Conservation (phyloP, 768 basidiomycete genomes). For the Mrakia gelida region DNA sequence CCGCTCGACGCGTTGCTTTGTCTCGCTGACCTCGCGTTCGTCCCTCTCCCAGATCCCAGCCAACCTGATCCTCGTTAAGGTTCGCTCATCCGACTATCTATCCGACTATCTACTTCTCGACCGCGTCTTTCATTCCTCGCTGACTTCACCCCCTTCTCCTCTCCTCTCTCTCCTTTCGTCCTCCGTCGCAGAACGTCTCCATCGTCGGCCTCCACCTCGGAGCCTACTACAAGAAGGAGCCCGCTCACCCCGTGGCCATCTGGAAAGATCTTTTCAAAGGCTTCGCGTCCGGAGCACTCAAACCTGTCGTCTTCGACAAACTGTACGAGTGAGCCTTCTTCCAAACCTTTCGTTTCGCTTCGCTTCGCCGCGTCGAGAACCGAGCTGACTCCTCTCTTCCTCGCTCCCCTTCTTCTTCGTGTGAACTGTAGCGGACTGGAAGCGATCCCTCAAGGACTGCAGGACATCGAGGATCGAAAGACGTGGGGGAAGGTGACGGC, state of each 20-base stretch:
- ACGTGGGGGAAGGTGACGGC: constrained; percentile 91
- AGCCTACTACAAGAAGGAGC: constrained; percentile 65
- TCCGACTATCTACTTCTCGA: too few species aligned
- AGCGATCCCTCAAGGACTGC: constrained; percentile 60
- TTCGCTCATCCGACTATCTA: too few species aligned
- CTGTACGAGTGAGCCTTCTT: constrained; percentile 49
- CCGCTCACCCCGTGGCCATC: constrained; percentile 58
- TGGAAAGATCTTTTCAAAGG: constrained; percentile 68
- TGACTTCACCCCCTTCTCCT: background rate
- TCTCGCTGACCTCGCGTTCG: too few species aligned
- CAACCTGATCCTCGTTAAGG: constrained; percentile 67
- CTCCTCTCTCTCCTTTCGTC: constrained; percentile 50
- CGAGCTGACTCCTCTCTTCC: background rate
- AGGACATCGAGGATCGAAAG: constrained; percentile 70
- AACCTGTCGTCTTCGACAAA: constrained; percentile 9
- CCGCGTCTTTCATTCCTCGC: too few species aligned
- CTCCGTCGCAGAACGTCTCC: constrained; percentile 79
- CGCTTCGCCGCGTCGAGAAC: background rate
- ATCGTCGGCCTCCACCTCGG: constrained; percentile 86
- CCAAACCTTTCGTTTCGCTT: background rate
- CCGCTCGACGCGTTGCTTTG: background rate
- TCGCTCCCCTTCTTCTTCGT: background rate
- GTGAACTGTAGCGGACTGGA: constrained; percentile 52
- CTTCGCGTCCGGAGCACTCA: constrained; percentile 54
- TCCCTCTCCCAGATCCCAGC: constrained; percentile 62